Base-by-base conservation (phyloP, 805 yeast genomes). In the Jamesozyma jinghongensis region DNA sequence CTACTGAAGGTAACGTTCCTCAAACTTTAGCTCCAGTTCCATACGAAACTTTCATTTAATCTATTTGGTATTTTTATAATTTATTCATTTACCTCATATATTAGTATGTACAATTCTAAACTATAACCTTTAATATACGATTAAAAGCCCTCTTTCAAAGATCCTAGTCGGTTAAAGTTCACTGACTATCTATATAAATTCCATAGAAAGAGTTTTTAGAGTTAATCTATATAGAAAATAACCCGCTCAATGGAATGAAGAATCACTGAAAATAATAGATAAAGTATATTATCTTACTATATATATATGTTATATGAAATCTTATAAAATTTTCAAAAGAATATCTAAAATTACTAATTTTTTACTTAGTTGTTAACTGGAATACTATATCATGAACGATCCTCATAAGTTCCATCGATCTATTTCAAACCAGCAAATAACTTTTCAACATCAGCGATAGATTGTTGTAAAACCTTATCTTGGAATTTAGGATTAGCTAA, bases 21-120 rank as follows among this genome's bases (percentile, higher is more conserved):
- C 95, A 88, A 72, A 88, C 96, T 64, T 81, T 92, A 74, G 92
- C 96, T 68, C 97, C 99, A 74, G 88, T 86, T 76, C 83, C 98
- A 69, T 92, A 92, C 84, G 99, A 92, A 80, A 92, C 98, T 69
- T 90, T 81, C 84, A 92, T 92, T 77, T 92, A 87, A 83, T 44
- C 63, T 50, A 48, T 47, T 43, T 48, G 49, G 45, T 43, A 32
- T 41, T 28, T 38, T 33, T 34, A 34, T 33, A 30, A 29, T 22
- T 35, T 28, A 28, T 29, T 39, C 37, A 29, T 25, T 33, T 37
- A 44, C 42, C 38, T 40, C 36, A 40, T 44, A 44, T 44, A 45
- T 45, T 42, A 42, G 37, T 42, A 40, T 45, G 43, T 45, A 45
- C 45, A 45, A 42, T 42, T 40, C 28, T 40, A 37, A 35, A 42